Percentiles rank a stretch among this genome's conserved stretches.
phyloP scores from a whole-genome alignment of 257 asterid species.

The Plectranthus barbatus region DNA sequence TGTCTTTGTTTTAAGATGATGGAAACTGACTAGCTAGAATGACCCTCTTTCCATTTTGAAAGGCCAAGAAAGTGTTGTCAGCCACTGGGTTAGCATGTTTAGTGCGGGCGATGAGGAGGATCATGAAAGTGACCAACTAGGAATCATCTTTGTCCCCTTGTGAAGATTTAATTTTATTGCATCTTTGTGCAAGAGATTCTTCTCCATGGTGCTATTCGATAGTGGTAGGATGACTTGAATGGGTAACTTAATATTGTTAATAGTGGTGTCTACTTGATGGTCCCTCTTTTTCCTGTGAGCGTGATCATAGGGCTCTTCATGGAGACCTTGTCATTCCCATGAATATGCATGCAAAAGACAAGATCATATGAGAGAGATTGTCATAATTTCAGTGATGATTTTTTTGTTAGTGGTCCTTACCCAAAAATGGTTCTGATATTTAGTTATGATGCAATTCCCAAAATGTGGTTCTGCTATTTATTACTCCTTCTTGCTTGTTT shows the following conservation, averaged over 20 bases:
- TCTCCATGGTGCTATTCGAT: neutral
- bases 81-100: slow-evolving; percentile 14
- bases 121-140: slow-evolving; percentile 37
- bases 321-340: slow-evolving; percentile 55
- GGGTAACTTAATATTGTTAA: slow-evolving; percentile 25
- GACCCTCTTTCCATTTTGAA: neutral
- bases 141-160: slow-evolving; percentile 43
- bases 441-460: slow-evolving; percentile 13
- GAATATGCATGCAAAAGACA: slow-evolving; percentile 43
- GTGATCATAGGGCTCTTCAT: too few species aligned
- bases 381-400: slow-evolving; percentile 26
- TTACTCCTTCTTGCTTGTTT: neutral
- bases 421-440: slow-evolving; percentile 11
- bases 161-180: slow-evolving; percentile 34
- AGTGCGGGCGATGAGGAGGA: slow-evolving; percentile 25
- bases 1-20: neutral
- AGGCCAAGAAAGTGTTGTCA: slow-evolving; percentile 9
- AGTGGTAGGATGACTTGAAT: slow-evolving; percentile 26
- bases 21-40: neutral
- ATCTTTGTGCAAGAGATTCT: slow-evolving; percentile 27
- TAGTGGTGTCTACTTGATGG: slow-evolving; percentile 41
- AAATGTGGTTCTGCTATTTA: slow-evolving; percentile 15
- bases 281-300: slow-evolving; percentile 18
- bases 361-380: slow-evolving; percentile 5
- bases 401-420: slow-evolving; percentile 34